Percentiles rank a stretch among this genome's conserved stretches.
Conservation (phyloP, 169 alveolate genomes). For the Eimeria sp. region DNA sequence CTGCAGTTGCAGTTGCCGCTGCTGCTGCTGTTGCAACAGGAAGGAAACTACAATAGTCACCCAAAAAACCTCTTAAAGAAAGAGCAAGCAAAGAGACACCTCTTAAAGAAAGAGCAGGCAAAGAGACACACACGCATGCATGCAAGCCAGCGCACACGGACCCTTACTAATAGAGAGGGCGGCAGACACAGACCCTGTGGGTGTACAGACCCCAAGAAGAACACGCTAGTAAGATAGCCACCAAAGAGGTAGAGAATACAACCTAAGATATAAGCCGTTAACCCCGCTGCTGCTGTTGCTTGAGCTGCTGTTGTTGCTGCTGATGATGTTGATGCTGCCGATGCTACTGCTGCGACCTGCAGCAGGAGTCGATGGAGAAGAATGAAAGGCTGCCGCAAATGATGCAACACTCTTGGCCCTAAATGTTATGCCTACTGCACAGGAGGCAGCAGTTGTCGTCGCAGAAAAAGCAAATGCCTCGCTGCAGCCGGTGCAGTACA, state of each 20-base stretch:
- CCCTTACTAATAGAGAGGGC: not conserved
- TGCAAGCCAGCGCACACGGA: not conserved
- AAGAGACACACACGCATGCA: not conserved
- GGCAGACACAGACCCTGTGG: not conserved
- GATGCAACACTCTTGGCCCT: slow-evolving; percentile 12
- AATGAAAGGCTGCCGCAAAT: not conserved
- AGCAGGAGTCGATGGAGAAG: not conserved
- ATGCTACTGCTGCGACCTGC: slow-evolving; percentile 1
- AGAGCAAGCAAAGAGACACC: not conserved
- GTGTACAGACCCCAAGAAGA: not conserved
- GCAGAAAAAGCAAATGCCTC: slow-evolving; percentile 30
- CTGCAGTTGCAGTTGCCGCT: not conserved
- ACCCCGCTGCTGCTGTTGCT: not conserved
- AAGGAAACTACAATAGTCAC: not conserved
- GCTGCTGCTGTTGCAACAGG: not conserved
- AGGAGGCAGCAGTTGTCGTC: slow-evolving; percentile 45
- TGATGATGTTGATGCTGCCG: not conserved
- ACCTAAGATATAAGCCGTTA: not conserved
- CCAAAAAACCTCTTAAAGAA: not conserved
- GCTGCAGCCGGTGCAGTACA: slow-evolving; percentile 32
- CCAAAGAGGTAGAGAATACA: not conserved
- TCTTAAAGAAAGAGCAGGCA: not conserved
- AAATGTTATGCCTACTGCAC: not conserved
- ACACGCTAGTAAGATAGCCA: not conserved
- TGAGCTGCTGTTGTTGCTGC: not conserved